Base-by-base conservation (phyloP, 495 filamentous ascomycete species). In the Emericellopsis terricola region DNA sequence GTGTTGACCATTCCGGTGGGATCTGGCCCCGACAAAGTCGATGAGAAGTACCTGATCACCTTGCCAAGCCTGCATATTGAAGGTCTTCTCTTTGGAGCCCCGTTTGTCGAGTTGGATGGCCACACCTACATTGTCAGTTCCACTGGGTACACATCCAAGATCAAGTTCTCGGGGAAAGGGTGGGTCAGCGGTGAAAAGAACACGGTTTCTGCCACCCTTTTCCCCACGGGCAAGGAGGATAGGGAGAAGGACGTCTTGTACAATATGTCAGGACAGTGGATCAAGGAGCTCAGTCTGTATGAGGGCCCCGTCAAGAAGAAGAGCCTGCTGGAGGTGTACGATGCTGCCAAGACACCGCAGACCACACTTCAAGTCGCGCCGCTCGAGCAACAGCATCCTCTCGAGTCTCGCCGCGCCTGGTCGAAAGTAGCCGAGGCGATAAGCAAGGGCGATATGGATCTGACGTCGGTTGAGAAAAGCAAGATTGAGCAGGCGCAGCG, bases 151-250 rank as follows among this genome's bases (percentile, higher is more conserved):
- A 75, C 82, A n/a, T 69, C 84, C 31, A 89, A 86, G 55, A 82
- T 96, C 43, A 79, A 89, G 51, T 97, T 91, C 57, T 78, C 68
- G 37, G 84, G 83, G 36, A 85, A 81, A 56, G 89, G 89, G 20
- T 97, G 85, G 86, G 38, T 97, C 19, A 79, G 76, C 32, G 91
- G 89, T 19, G 94, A 91, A 66, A 91, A 92, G 59, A 97, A 97
- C 63, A 78, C 65, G 24, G 86, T 96, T 55, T 73, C 61, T 10
- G 91, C 89, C 0, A 65, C 57, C 18, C 50, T 96, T 15, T 86
- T 73, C 55, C 84, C 33, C 21, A 35, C 33, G 13, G 23, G 75
- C 19, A 71, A 71, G 33, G 83, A 8, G 11, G 35, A 31, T 28
- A 14, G 30, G 19, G 36, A 93, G 47, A 85, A 81, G 55, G 71